Conservation (phyloP, 257 asterid species). For the Echites panduratus region DNA sequence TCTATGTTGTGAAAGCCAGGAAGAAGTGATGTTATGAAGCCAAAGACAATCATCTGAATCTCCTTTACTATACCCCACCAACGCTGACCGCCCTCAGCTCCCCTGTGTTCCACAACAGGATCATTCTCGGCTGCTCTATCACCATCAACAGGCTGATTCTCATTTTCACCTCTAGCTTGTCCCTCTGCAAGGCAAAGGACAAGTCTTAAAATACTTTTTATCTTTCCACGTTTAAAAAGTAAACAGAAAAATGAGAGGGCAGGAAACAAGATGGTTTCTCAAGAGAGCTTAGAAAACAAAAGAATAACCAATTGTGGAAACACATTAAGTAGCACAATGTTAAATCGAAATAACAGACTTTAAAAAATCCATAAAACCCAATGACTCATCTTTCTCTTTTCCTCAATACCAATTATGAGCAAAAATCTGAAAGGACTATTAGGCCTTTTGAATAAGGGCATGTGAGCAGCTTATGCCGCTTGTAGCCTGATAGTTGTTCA, state of each 20-base stretch:
- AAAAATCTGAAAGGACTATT: neutral
- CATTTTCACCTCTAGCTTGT: slow-evolving; percentile 47
- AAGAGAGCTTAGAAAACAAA: neutral
- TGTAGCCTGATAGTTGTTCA: too few species aligned
- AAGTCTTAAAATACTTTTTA: neutral
- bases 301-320: neutral
- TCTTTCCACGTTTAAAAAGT: neutral
- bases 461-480: too few species aligned
- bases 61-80: slow-evolving; percentile 79
- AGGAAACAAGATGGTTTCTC: neutral
- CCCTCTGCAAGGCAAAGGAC: slow-evolving; percentile 33
- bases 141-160: slow-evolving; percentile 38
- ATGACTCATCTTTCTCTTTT: neutral
- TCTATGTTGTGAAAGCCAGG: slow-evolving; percentile 92
- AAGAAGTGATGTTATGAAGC: slow-evolving; percentile 91
- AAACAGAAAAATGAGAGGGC: neutral
- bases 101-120: slow-evolving; percentile 40
- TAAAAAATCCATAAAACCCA: neutral
- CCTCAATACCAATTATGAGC: neutral
- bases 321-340: neutral
- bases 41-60: slow-evolving; percentile 77
- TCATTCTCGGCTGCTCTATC: slow-evolving; percentile 47
- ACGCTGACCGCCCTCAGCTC: slow-evolving; percentile 52
- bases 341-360: neutral
- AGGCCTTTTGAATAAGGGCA: too few species aligned